phyloP scores from a whole-genome alignment of 192 early-diverging fungal species.

The Coemansia aciculifera region DNA sequence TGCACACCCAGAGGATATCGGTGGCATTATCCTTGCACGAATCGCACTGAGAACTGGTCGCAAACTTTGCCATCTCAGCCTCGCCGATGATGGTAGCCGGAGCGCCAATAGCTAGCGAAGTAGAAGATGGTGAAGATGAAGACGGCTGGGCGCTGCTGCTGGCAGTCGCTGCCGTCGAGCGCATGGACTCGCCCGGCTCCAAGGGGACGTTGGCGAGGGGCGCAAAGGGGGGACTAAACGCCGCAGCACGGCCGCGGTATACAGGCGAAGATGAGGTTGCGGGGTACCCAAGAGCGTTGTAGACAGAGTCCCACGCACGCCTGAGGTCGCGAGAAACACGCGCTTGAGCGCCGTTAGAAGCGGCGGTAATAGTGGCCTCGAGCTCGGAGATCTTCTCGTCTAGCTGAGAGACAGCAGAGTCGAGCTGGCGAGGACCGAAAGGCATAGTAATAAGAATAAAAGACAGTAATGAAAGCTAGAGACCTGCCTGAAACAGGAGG shows the following conservation, averaged over 20 bases:
- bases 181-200: constrained; percentile 24
- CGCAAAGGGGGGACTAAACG: constrained; percentile 21
- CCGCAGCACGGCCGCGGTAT: neutral
- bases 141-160: neutral
- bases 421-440: constrained; percentile 36
- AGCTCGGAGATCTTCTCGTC: constrained; percentile 50
- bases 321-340: constrained; percentile 45
- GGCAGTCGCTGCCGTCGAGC: neutral
- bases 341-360: constrained; percentile 45
- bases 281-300: constrained; percentile 45
- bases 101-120: neutral
- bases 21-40: constrained; percentile 18
- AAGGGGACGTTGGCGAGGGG: constrained; percentile 32
- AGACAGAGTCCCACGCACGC: constrained; percentile 49
- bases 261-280: constrained; percentile 18
- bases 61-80: constrained; percentile 1
- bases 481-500: neutral
- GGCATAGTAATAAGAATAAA: constrained; percentile 18
- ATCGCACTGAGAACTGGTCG: constrained; percentile 7
- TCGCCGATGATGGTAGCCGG: neutral
- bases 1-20: constrained; percentile 46
- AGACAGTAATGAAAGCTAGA: constrained; percentile 7
- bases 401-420: constrained; percentile 39
- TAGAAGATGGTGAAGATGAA: neutral
- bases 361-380: constrained; percentile 30